Base-by-base conservation (phyloP, 1,139 yeast genomes). In the Yamadazyma conglobata region DNA sequence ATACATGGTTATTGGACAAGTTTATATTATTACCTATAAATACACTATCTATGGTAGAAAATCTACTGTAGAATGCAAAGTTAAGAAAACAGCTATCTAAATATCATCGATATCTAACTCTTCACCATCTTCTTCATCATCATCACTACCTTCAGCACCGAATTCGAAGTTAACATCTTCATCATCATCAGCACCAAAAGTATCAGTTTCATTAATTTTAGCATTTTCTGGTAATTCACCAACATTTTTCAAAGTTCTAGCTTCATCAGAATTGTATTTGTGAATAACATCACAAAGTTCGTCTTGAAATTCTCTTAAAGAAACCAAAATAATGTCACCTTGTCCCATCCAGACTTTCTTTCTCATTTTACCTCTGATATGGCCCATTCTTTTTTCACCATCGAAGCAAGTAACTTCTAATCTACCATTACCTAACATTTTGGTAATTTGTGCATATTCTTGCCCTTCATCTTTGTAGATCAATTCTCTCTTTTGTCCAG, bases 271-370 rank as follows among this genome's bases (percentile, higher is more conserved):
- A 59, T 85, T 88, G 67, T 83, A 93, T 66, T 91, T 91, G 64
- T 91, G 94, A 34, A 93, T 91, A 46, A 93, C 97, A 60, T 93
- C 99, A 70, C 96, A 93, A 61, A 85, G 94, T 45, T 87, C 96
- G 56, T 91, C 97, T 65, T 93, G 96, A 79, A 91, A 93, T 55
- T 93, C 99, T 74, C 99, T 87, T 54, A 93, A 77, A 5, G 96
- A 88, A 28, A 91, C 91, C 54, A 93, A 71, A 47, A 93, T 88
- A 50, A 93, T 93, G 58, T 93, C 99, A 66, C 98, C 98, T 64
- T 88, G 97, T 27, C 87, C 85, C 87, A 93, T 89, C 99, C 99
- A 93, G 41, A 89, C 97, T 78, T 91, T 91, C 81, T 93, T 93
- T 76, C 99, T 85, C 70, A 93, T 77, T 62, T 93, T 93, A 49